Conservation (phyloP, 805 yeast genomes). For the Yamadazyma sp. region DNA sequence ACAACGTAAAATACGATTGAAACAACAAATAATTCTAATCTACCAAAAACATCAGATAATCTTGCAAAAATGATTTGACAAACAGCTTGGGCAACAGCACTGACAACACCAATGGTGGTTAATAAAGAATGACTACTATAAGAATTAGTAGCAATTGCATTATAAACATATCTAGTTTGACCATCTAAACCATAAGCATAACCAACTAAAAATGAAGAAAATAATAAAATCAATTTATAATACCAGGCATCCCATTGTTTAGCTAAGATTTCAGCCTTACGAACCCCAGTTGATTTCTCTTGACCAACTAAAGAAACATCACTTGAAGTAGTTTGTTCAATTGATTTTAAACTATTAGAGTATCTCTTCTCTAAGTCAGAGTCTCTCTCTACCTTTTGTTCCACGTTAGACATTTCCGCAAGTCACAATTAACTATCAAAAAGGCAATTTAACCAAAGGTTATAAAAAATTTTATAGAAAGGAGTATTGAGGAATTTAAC, state of each 20-base stretch:
- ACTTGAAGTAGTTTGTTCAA: slow-evolving; percentile 2
- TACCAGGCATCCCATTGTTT: slow-evolving; percentile 38
- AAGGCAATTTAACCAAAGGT: no score
- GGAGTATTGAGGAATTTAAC: no score
- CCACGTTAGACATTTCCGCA: no score
- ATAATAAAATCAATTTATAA: slow-evolving; percentile 38
- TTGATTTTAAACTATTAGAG: background rate
- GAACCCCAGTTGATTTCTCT: slow-evolving; percentile 47
- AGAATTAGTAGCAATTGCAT: slow-evolving; percentile 45
- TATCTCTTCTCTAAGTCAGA: slow-evolving; percentile 4
- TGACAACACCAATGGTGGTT: slow-evolving; percentile 56
- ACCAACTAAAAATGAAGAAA: slow-evolving; percentile 52
- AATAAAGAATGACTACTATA: slow-evolving; percentile 54
- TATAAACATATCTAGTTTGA: slow-evolving; percentile 42
- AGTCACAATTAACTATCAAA: no score
- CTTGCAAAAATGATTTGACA: slow-evolving; percentile 62
- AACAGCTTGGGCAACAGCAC: slow-evolving; percentile 61
- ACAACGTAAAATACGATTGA: slow-evolving; percentile 54
- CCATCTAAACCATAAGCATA: slow-evolving; percentile 61
- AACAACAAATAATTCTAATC: slow-evolving; percentile 48
- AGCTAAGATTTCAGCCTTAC: slow-evolving; percentile 52
- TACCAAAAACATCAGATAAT: slow-evolving; percentile 64
- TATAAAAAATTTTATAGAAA: no score
- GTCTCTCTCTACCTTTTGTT: no score
- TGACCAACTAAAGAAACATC: slow-evolving; percentile 7